Percentiles rank a stretch among this genome's conserved stretches.
These are phyloP conservation scores for Quercus glauca DNA, from an alignment of 306 rosid species.

Conservation along the genomic window DNA sequence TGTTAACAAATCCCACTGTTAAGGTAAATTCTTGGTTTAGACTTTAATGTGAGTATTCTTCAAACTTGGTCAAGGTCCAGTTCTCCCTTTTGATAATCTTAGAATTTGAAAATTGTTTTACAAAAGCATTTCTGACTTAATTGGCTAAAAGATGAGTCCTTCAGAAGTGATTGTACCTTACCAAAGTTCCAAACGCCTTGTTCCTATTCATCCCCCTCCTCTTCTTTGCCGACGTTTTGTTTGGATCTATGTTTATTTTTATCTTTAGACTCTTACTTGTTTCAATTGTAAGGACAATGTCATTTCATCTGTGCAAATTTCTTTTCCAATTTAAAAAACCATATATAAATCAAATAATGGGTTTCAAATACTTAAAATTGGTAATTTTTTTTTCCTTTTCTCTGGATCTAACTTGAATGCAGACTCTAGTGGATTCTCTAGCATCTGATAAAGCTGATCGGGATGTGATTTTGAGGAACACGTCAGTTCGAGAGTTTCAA, in stretches of 20 bases:
- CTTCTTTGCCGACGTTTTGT: neutral
- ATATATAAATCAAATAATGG: no score
- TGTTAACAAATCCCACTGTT: slow-evolving; percentile 48
- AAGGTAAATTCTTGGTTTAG: slow-evolving; percentile 39
- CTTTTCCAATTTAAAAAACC: no score
- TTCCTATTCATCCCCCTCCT: neutral
- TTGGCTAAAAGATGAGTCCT: neutral
- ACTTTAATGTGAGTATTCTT: neutral
- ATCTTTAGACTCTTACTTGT: no score
- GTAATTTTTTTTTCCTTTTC: no score
- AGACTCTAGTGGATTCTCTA: no score
- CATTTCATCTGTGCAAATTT: no score
- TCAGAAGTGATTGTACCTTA: neutral
- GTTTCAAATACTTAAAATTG: no score
- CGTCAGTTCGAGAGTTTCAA: no score
- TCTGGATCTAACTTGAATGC: no score
- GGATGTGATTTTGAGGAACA: no score
- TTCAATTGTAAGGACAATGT: no score
- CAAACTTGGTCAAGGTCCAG: neutral
- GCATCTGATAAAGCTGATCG: no score
- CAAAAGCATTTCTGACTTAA: neutral
- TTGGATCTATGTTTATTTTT: neutral
- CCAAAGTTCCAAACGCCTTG: neutral
- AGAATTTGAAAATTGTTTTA: neutral
- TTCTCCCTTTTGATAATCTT: neutral